Base-by-base conservation (phyloP, 345 rosid species). In the Geranium rotundifolium region DNA sequence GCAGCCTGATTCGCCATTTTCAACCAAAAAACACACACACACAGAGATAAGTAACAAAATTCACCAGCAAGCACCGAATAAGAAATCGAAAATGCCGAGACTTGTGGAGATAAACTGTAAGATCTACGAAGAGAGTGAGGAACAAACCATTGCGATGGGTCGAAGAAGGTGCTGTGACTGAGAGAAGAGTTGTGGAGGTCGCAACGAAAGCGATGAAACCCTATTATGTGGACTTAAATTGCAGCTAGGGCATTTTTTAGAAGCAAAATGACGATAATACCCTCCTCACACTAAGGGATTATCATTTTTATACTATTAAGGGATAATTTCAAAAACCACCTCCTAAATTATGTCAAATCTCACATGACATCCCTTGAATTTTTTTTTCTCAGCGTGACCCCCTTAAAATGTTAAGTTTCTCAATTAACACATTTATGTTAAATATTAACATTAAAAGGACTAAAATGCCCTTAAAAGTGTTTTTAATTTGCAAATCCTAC, bases 1-100 rank as follows among this genome's bases (percentile, higher is more conserved):
- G 80, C 69, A 27, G 74, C 76, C 80, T 71, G 64, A 15, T 17
- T 12, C 57, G 8, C 19, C 57, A 54, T 17, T 16, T 54, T 54
- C 57, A 50, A 31, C 37, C 10, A 41, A 41, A 5, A 41, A 41
- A 6, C 5, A 41, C 50, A 41, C 9, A 41, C 5, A 41, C 50
- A 41, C 50, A 41, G 14, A 4, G 14, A 12, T 3, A 1, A 3
- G 50, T n/a, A 41, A 9, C 3, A 31, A 31, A 31, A 31, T 31
- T 31, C 37, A 31, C 37, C 3, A 31, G 7, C 37, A 31, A 31
- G 7, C 37, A 41, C 50, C 50, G 10, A 41, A 41, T 41, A 6
- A 4, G 50, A 1, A 5, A 41, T 1, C 14, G 12, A 6, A 41
- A 41, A 12, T 41, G 14, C 1, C 5, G 50, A 9, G 50, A 9